Conservation (phyloP, 345 rosid genomes). For the Clarkia xantiana region DNA sequence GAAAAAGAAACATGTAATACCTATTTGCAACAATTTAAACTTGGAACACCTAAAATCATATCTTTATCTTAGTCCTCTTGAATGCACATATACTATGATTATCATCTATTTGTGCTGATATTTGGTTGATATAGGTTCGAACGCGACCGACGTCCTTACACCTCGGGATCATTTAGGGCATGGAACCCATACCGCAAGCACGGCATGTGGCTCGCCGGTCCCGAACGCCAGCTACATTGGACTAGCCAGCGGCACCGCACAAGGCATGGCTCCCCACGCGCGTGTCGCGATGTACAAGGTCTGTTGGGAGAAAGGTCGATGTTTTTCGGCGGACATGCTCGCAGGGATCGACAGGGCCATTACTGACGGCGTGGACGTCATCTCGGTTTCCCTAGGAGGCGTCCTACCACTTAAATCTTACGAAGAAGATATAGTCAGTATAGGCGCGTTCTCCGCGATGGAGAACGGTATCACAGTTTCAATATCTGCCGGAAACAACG, state of each 20-base stretch:
- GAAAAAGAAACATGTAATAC: no score
- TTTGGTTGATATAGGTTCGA: slow-evolving; percentile 12
- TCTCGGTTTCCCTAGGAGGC: slow-evolving; percentile 81
- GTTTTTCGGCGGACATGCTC: slow-evolving; percentile 61
- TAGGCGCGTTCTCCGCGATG: slow-evolving; percentile 63
- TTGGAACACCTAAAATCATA: no score
- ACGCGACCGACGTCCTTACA: slow-evolving; percentile 33
- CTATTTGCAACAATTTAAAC: no score
- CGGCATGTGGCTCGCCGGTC: slow-evolving; percentile 66
- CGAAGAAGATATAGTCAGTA: slow-evolving; percentile 44
- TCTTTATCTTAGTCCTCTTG: no score
- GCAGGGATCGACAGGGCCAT: slow-evolving; percentile 87
- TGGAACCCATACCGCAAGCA: slow-evolving; percentile 81
- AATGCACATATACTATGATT: no score
- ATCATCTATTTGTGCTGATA: no score
- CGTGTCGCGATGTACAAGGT: slow-evolving; percentile 77
- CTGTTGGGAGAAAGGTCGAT: slow-evolving; percentile 45
- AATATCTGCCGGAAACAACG: slow-evolving; percentile 70
- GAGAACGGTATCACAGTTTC: slow-evolving; percentile 75
- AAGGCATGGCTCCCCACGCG: slow-evolving; percentile 74
- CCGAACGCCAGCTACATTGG: slow-evolving; percentile 58
- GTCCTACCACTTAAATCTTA: slow-evolving; percentile 28
- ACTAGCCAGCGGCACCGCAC: slow-evolving; percentile 61
- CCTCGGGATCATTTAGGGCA: slow-evolving; percentile 76
- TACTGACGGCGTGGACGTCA: slow-evolving; percentile 64